Base-by-base conservation (phyloP, 2,329 filamentous ascomycete species). In the Canariomyces notabilis region DNA sequence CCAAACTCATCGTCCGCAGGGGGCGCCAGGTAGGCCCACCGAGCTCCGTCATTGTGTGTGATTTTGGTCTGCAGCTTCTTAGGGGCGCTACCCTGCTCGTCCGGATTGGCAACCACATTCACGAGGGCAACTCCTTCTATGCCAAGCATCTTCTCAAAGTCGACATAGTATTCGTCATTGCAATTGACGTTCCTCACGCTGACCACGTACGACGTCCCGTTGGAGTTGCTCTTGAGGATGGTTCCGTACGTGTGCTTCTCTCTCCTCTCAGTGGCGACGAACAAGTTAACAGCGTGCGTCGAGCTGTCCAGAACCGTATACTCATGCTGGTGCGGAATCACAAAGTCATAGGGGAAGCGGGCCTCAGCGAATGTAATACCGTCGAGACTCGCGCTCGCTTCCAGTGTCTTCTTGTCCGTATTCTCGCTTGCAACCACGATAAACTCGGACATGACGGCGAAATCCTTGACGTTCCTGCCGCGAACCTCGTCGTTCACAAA, bases 181-280 rank as follows among this genome's bases (percentile, higher is more conserved):
- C 88, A 80, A 66, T 97, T 96, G 61, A 97, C 89, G 16, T 80
- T 80, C 39, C 79, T 73, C 19, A 93, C 74, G 65, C 87, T 94
- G 54, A 95, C 72, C 11, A 95, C 87, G 60, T 96, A 98, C 1
- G 87, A 93, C 1, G 93, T 98, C 44, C 93, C 93, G 62, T 98
- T 97, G 59, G 89, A 96, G 71, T 98, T 98, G 62, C 89, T 96
- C 78, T 97, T 98, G 67, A 98, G 81, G 57, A 98, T 88, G 19
- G 85, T 85, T 31, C 93, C 93, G 58, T 87, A 89, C 49, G 85
- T 79, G 41, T 77, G 79, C 15, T 80, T 83, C 41, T 73, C 63
- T 3, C 72, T 71, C 33, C 76, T 77, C 58, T 86, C 84, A 33
- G 88, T 87, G 1, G 86, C 89, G 37, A 97, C 91, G 61, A 97